Evolutionary conservation across 768 basidiomycete genomes (phyloP), one percentile per base, ranked within the genome.

Genomic region (Suillus plorans): DNA sequence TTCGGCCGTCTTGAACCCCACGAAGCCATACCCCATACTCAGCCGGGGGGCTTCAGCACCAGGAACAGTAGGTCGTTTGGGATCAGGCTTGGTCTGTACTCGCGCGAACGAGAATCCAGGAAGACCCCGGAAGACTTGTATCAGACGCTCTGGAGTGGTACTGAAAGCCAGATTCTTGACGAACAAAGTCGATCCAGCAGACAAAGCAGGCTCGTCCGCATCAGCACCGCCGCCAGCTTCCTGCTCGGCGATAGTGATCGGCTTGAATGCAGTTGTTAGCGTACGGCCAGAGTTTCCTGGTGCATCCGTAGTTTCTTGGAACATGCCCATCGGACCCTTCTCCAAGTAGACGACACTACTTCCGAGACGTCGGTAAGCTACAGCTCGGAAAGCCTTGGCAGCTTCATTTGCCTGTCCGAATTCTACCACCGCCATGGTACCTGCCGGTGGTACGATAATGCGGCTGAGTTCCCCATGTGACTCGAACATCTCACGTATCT

Each of bases 21-120:
- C 84, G 69, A 99, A 99, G 0, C 97, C 97, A 73, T 96, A 98
- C 0, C 97, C 97, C 94, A 96, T 97, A 73, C 92, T 95, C 59
- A 97, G 78, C 58, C 86, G 81, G 12, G 83, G 82, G 0, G 81
- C 81, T 31, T 72, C 74, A 64, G 63, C 71, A 12, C 73, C 74
- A 18, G 69, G 28, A 3, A 45, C 61, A 2, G 70, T 75, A 2
- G 87, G 84, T 10, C 85, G 82, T 71, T 92, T 92, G 0, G 94
- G 89, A 75, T 97, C 92, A 0, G 90, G 87, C 74, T 97, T 98
- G 42, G 88, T 96, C 75, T 98, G 94, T 7, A 98, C 85, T 18
- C 92, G 89, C 25, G 95, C 92, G 72, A 96, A 98, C 1, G 85
- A 80, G 75, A 94, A 97, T 9, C 85, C 88, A 3, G 92, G 89